Evolutionary conservation across 2,329 filamentous ascomycete genomes (phyloP).

Genomic region (Aspergillus melleus): DNA sequence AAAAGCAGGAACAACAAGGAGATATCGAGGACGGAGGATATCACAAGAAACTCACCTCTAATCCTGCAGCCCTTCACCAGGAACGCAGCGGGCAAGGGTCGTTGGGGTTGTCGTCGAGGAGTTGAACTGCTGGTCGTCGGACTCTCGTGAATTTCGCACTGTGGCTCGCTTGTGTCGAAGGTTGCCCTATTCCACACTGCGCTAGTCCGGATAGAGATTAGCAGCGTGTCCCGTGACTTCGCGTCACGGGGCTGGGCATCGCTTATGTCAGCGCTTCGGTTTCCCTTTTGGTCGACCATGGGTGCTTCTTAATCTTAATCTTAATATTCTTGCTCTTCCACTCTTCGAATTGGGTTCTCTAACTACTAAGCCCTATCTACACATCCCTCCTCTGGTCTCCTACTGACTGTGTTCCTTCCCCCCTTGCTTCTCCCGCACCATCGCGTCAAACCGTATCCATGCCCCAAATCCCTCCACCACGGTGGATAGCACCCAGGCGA

Average conservation of each 20-base stretch:
- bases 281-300: too few species aligned
- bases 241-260: slow-evolving; percentile 7
- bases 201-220: slow-evolving; percentile 32
- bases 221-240: slow-evolving; percentile 25
- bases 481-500: slow-evolving; percentile 53
- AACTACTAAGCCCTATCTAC: too few species aligned
- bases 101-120: slow-evolving; percentile 41
- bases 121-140: slow-evolving; percentile 41
- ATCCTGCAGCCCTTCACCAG: slow-evolving; percentile 48
- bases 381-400: background rate
- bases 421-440: slow-evolving; percentile 43
- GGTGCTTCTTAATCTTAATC: background rate
- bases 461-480: slow-evolving; percentile 56
- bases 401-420: slow-evolving; percentile 31
- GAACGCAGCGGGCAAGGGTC: slow-evolving; percentile 43
- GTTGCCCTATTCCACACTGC: slow-evolving; percentile 40
- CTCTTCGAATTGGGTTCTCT: too few species aligned
- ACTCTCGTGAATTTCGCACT: slow-evolving; percentile 45
- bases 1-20: slow-evolving; percentile 26
- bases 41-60: slow-evolving; percentile 41
- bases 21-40: slow-evolving; percentile 5
- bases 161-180: slow-evolving; percentile 45
- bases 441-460: slow-evolving; percentile 47
- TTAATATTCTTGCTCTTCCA: background rate
- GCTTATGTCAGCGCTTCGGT: too few species aligned